Evolutionary conservation across 768 basidiomycete species (phyloP).

Genomic region (Boletales sp.): DNA sequence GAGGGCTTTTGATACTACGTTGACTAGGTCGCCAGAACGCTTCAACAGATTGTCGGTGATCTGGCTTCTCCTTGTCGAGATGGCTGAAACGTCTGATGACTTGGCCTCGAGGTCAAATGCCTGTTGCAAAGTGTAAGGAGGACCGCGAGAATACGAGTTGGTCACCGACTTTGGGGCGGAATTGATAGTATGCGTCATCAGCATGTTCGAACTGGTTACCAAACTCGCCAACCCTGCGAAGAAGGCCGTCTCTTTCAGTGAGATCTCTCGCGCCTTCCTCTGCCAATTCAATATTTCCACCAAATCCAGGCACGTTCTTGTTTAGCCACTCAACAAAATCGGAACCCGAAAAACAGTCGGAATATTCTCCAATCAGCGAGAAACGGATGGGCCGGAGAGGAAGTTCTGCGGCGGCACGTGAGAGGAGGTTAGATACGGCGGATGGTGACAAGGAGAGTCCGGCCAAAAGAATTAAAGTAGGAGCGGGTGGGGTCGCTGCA

Average conservation of each 20-base stretch:
- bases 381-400: slow-evolving; percentile 68
- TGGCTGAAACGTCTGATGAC: slow-evolving; percentile 16
- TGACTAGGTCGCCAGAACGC: slow-evolving; percentile 66
- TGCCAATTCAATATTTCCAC: slow-evolving; percentile 72
- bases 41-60: slow-evolving; percentile 59
- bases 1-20: slow-evolving; percentile 70
- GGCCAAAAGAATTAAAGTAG: slow-evolving; percentile 65
- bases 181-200: slow-evolving; percentile 82
- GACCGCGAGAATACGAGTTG: slow-evolving; percentile 16
- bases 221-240: slow-evolving; percentile 76
- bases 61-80: slow-evolving; percentile 30
- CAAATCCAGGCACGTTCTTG: slow-evolving; percentile 73
- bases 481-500: slow-evolving; percentile 38
- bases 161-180: slow-evolving; percentile 65
- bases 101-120: slow-evolving; percentile 30
- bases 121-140: slow-evolving; percentile 16
- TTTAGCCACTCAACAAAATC: slow-evolving; percentile 86
- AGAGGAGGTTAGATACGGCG: slow-evolving; percentile 65
- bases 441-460: slow-evolving; percentile 66
- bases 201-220: slow-evolving; percentile 78
- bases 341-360: slow-evolving; percentile 84
- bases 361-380: slow-evolving; percentile 79
- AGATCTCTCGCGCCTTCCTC: slow-evolving; percentile 64
- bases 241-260: slow-evolving; percentile 49
- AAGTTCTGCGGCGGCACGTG: slow-evolving; percentile 69